phyloP scores from a whole-genome alignment of 1,284 basidiomycete species.

The Ceratobasidium sp. region DNA sequence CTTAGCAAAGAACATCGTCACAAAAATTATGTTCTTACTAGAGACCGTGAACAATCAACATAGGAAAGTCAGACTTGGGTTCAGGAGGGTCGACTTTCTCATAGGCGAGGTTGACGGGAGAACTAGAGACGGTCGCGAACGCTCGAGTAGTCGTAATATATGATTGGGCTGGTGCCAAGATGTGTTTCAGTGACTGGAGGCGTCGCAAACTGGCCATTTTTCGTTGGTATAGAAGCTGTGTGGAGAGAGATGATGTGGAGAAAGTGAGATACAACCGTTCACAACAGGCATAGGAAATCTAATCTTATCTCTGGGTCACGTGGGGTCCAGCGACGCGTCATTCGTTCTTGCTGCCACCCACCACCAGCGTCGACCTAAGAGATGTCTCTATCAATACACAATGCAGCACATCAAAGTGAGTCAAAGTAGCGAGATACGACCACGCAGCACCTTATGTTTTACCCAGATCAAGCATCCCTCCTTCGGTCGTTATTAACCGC shows the following conservation, averaged over 20 bases:
- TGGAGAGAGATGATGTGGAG: background rate
- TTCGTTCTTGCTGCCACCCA: background rate
- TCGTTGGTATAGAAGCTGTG: background rate
- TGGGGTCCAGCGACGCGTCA: conserved; percentile 39
- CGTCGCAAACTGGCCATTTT: conserved; percentile 30
- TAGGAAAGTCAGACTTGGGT: conserved; percentile 53
- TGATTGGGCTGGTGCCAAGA: conserved; percentile 6
- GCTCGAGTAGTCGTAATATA: background rate
- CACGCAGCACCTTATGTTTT: conserved; percentile 52
- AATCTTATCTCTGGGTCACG: conserved; percentile 18
- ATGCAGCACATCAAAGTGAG: conserved; percentile 74
- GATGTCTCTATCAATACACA: conserved; percentile 60
- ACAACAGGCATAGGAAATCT: background rate
- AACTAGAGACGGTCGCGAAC: background rate
- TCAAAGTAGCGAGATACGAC: conserved; percentile 1
- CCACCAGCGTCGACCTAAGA: background rate
- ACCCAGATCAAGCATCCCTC: conserved; percentile 74
- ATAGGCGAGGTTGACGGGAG: conserved; percentile 26
- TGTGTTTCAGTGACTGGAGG: conserved; percentile 9
- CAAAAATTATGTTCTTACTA: conserved; percentile 60
- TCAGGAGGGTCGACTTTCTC: conserved; percentile 40
- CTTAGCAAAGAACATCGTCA: background rate
- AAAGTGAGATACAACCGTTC: background rate
- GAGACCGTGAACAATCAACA: conserved; percentile 75
- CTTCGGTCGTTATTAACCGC: conserved; percentile 76